phyloP scores from a whole-genome alignment of 2,329 filamentous ascomycete genomes.

The Fusarium multiceps region DNA sequence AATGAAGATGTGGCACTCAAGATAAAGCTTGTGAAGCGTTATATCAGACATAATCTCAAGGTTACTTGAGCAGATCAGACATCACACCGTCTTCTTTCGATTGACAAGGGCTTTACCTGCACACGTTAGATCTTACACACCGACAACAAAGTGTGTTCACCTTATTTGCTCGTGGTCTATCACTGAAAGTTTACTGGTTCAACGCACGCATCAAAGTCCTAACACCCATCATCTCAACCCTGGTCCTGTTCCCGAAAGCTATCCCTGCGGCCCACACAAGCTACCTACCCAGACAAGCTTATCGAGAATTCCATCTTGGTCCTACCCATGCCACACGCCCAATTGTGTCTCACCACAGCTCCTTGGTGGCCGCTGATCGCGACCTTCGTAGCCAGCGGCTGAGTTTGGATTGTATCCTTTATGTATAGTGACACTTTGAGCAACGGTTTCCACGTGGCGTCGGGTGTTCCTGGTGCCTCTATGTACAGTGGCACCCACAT shows the following conservation, averaged over 20 bases:
- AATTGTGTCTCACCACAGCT: conserved; percentile 37
- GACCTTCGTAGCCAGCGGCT: conserved; percentile 8
- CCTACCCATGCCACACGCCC: conserved; percentile 32
- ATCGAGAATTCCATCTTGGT: conserved; percentile 37
- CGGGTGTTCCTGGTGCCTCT: conserved; percentile 31
- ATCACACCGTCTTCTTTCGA: conserved; percentile 36
- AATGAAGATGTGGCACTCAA: neutral
- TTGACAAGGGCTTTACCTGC: neutral
- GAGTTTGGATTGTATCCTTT: conserved; percentile 22
- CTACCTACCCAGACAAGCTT: conserved; percentile 18
- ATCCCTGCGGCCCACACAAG: conserved; percentile 33
- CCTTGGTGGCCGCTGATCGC: conserved; percentile 17
- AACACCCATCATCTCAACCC: conserved; percentile 25
- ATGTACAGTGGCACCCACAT: conserved; percentile 37
- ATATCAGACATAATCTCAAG: neutral
- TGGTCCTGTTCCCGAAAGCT: conserved; percentile 28
- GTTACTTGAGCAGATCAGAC: neutral
- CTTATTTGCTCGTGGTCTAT: conserved; percentile 39
- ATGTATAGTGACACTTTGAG: conserved; percentile 34
- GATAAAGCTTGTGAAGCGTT: conserved; percentile 1
- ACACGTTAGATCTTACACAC: conserved; percentile 20
- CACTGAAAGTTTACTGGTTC: conserved; percentile 39
- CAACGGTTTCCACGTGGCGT: conserved; percentile 42
- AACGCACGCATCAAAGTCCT: neutral
- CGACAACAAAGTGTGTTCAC: conserved; percentile 13